A percentile compares a stretch with the other conserved stretches of the same genome.
Evolutionary conservation across 2,329 filamentous ascomycete species (phyloP).

Genomic region (Alternaria sp.): DNA sequence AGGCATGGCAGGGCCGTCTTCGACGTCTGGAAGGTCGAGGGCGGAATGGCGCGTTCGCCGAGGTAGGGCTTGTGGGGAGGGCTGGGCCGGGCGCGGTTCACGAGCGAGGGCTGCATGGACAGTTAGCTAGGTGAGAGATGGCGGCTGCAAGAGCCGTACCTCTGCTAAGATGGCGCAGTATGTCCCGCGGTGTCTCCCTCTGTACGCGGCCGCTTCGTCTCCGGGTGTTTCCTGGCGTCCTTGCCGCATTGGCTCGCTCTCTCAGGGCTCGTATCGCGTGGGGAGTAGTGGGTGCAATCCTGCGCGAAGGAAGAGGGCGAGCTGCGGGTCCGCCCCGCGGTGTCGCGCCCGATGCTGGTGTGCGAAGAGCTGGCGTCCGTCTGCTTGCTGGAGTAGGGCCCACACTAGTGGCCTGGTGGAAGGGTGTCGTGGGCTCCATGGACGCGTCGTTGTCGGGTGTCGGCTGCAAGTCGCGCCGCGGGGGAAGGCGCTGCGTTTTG

Average conservation of each 20-base stretch:
- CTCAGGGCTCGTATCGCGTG: slow-evolving; percentile 62
- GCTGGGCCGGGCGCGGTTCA: slow-evolving; percentile 53
- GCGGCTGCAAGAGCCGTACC: slow-evolving; percentile 39
- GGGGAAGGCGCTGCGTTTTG: slow-evolving; percentile 44
- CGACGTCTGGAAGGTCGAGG: slow-evolving; percentile 53
- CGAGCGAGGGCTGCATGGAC: slow-evolving; percentile 55
- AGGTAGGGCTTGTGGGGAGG: slow-evolving; percentile 52
- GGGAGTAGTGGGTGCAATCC: slow-evolving; percentile 59
- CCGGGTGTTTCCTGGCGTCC: slow-evolving; percentile 58
- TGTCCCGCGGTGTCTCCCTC: slow-evolving; percentile 62
- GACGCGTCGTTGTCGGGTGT: slow-evolving; percentile 30
- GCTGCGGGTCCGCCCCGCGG: slow-evolving; percentile 42
- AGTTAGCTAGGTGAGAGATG: slow-evolving; percentile 2
- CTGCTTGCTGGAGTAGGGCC: slow-evolving; percentile 41
- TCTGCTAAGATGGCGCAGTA: slow-evolving; percentile 60
- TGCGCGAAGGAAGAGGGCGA: slow-evolving; percentile 41
- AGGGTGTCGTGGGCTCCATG: slow-evolving; percentile 40
- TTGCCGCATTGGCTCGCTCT: slow-evolving; percentile 57
- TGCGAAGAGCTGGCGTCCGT: slow-evolving; percentile 41
- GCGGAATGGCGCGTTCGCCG: slow-evolving; percentile 39
- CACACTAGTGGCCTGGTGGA: slow-evolving; percentile 43
- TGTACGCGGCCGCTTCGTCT: slow-evolving; percentile 57
- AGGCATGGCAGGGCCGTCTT: slow-evolving; percentile 54
- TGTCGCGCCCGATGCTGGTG: slow-evolving; percentile 45
- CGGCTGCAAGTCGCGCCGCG: slow-evolving; percentile 34